phyloP scores from a whole-genome alignment of 768 basidiomycete species.

The Lyophyllum atratum region DNA sequence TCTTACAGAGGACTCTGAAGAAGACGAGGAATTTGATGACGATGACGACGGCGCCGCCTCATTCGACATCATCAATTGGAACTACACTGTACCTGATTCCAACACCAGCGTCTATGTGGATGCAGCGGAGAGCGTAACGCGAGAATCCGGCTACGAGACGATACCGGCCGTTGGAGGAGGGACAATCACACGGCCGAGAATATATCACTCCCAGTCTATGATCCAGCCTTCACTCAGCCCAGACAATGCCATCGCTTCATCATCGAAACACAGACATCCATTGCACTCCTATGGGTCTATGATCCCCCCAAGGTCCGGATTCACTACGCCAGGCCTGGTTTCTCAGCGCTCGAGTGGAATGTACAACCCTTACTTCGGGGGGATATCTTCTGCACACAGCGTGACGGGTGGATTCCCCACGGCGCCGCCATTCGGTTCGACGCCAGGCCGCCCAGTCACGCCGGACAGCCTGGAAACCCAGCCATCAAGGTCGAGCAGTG shows the following conservation, averaged over 20 bases:
- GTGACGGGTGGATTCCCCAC: constrained; percentile 10
- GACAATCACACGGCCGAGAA: constrained; percentile 78
- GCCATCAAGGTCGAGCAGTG: constrained; percentile 50
- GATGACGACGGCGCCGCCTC: constrained; percentile 41
- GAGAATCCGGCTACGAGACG: constrained; percentile 69
- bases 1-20: constrained; percentile 67
- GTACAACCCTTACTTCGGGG: constrained; percentile 26
- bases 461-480: constrained; percentile 56
- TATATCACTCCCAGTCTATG: constrained; percentile 83
- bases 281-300: constrained; percentile 14
- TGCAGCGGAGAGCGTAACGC: constrained; percentile 38
- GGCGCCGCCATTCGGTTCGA: constrained; percentile 15
- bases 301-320: constrained; percentile 21
- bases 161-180: constrained; percentile 93
- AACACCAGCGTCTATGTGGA: constrained; percentile 43
- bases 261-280: constrained; percentile 20
- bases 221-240: constrained; percentile 48
- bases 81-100: constrained; percentile 51
- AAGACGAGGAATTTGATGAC: constrained; percentile 39
- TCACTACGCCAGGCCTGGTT: constrained; percentile 25
- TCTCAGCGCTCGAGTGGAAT: constrained; percentile 23
- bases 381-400: constrained; percentile 7
- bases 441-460: constrained; percentile 40
- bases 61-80: constrained; percentile 74
- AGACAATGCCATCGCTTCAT: constrained; percentile 18